phyloP scores from a whole-genome alignment of 805 yeast species.

The Blastobotrys chiropterorum region DNA sequence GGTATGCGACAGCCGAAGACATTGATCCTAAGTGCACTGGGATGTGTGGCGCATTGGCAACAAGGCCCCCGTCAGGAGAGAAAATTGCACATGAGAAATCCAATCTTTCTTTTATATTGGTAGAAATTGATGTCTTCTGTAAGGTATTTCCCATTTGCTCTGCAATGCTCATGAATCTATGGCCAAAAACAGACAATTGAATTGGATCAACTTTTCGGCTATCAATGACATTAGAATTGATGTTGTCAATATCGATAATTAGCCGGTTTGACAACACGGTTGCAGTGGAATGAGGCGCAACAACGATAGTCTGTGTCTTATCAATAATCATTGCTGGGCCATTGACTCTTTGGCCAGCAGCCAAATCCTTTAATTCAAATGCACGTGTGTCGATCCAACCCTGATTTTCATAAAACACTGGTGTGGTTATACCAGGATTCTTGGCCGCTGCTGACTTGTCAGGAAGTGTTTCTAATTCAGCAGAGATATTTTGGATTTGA shows the following conservation, averaged over 20 bases:
- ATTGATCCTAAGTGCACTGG: slow-evolving; percentile 85
- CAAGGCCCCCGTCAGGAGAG: slow-evolving; percentile 68
- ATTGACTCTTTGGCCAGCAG: slow-evolving; percentile 43
- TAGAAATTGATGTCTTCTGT: slow-evolving; percentile 73
- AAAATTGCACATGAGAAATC: slow-evolving; percentile 84
- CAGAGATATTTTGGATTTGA: slow-evolving; percentile 40
- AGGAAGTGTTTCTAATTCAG: slow-evolving; percentile 38
- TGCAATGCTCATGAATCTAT: slow-evolving; percentile 84
- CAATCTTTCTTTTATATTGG: slow-evolving; percentile 75
- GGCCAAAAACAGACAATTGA: slow-evolving; percentile 68
- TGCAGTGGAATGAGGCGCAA: slow-evolving; percentile 58
- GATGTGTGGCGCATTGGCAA: slow-evolving; percentile 83
- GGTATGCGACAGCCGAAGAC: slow-evolving; percentile 71
- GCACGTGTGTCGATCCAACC: slow-evolving; percentile 47
- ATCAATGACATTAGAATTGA: neutral
- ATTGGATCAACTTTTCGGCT: slow-evolving; percentile 53
- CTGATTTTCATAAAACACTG: slow-evolving; percentile 52
- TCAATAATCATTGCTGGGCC: slow-evolving; percentile 81
- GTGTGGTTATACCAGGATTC: slow-evolving; percentile 18
- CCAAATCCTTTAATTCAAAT: slow-evolving; percentile 46
- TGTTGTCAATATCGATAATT: slow-evolving; percentile 34
- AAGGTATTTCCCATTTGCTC: slow-evolving; percentile 83
- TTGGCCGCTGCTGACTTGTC: slow-evolving; percentile 15
- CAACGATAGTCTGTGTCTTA: slow-evolving; percentile 72
- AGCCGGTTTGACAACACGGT: slow-evolving; percentile 56